phyloP scores from a whole-genome alignment of 768 basidiomycete genomes.

The Trametes meyenii region DNA sequence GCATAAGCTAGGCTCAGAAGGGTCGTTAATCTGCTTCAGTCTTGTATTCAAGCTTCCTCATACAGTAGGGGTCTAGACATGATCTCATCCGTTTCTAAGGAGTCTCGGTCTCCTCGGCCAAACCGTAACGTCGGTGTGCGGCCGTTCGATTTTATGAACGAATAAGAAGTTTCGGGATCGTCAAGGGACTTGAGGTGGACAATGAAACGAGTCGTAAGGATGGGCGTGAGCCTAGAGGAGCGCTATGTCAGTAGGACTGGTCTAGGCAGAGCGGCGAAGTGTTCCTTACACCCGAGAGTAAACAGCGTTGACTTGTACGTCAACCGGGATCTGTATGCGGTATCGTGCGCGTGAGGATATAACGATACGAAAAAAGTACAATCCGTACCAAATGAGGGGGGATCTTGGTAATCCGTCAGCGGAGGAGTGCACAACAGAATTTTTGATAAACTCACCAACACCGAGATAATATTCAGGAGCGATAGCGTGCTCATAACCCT shows the following conservation, averaged over 20 bases:
- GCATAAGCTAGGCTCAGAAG: too few relatives aligned
- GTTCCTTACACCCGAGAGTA: neutral
- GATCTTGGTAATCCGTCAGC: too few relatives aligned
- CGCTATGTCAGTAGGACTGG: neutral
- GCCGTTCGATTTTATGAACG: neutral
- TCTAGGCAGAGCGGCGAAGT: neutral
- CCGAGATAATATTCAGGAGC: neutral
- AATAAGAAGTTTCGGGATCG: neutral
- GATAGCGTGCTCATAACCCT: neutral
- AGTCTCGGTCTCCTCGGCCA: neutral
- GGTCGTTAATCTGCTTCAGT: too few relatives aligned
- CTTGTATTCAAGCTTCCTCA: too few relatives aligned
- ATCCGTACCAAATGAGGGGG: too few relatives aligned
- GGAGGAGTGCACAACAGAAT: too few relatives aligned
- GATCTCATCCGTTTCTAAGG: too few relatives aligned
- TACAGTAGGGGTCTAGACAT: too few relatives aligned
- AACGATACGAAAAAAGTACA: too few relatives aligned
- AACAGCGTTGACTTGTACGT: neutral
- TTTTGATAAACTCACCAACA: too few relatives aligned
- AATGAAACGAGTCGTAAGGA: conserved; percentile 8
- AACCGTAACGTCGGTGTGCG: neutral
- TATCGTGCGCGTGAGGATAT: too few relatives aligned
- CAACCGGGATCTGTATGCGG: too few relatives aligned
- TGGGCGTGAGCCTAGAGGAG: neutral
- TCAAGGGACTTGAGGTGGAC: neutral